These are phyloP conservation scores for Hanseniaspora sp. DNA, from an alignment of 1,139 yeast genomes.

Conservation along the genomic window DNA sequence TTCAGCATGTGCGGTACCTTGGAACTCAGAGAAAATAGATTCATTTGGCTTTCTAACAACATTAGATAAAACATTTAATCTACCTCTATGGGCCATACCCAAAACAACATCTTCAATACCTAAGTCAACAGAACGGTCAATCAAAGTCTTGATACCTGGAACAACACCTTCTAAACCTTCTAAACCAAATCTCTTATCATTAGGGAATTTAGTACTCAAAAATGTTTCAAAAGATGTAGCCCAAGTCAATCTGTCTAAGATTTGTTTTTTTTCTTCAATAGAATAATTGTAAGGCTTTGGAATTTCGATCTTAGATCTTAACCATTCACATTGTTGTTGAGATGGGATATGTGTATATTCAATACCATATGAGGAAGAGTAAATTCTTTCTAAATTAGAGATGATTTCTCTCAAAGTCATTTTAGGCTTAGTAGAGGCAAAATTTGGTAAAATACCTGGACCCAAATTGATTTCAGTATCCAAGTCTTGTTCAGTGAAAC, in stretches of 20 bases:
- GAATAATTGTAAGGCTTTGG: constrained; percentile 78
- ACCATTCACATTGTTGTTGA: constrained; percentile 94
- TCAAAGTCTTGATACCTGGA: constrained; percentile 93
- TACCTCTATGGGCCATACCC: constrained; percentile 99
- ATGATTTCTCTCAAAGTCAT: constrained; percentile 70
- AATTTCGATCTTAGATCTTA: constrained; percentile 90
- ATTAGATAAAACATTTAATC: constrained; percentile 92
- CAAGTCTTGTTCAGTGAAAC: constrained; percentile 77
- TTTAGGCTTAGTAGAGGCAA: constrained; percentile 56
- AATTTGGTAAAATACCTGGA: constrained; percentile 94
- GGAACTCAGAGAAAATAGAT: constrained; percentile 89
- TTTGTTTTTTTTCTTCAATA: constrained; percentile 87
- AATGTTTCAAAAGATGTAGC: constrained; percentile 86
- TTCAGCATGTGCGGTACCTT: constrained; percentile 68
- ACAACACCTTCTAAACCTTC: constrained; percentile 97
- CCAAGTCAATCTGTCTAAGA: constrained; percentile 94
- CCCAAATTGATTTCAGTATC: constrained; percentile 80
- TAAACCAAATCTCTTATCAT: constrained; percentile 94
- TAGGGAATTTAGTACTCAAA: constrained; percentile 90
- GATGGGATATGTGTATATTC: constrained; percentile 97
- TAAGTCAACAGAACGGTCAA: constrained; percentile 82
- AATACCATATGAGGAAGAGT: constrained; percentile 82
- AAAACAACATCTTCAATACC: constrained; percentile 94
- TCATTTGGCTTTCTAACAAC: constrained; percentile 98
- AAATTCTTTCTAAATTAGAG: constrained; percentile 65